A percentile compares a stretch with the other conserved stretches of the same genome.
Evolutionary conservation across 331 rosid genomes (phyloP).

Genomic region (Quercus tomentella): DNA sequence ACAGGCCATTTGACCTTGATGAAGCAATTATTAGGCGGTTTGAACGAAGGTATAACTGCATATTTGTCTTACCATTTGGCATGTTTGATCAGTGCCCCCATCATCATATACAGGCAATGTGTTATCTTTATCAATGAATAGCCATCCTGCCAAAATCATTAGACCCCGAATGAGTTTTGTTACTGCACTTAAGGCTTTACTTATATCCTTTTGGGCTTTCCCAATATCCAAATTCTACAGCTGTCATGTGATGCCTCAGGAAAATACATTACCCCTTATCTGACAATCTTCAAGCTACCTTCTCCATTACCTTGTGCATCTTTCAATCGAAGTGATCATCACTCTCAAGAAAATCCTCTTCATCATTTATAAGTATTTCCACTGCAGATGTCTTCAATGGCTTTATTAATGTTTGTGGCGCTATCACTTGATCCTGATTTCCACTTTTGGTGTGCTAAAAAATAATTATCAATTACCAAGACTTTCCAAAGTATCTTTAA

Average conservation of each 20-base stretch:
- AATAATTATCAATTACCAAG: not conserved
- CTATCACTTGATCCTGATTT: not conserved
- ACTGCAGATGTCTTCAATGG: not conserved
- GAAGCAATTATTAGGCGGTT: constrained; percentile 97
- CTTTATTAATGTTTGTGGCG: not conserved
- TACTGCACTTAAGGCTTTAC: not conserved
- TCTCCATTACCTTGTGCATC: not conserved
- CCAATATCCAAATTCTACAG: not conserved
- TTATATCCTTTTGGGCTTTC: too few relatives aligned
- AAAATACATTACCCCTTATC: not conserved
- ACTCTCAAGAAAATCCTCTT: not conserved
- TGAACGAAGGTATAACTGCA: constrained; percentile 65
- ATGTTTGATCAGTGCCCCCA: not conserved
- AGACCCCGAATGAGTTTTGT: not conserved
- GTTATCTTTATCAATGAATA: not conserved
- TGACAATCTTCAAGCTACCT: not conserved
- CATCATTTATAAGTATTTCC: not conserved
- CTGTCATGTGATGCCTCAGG: not conserved
- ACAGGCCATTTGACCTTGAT: constrained; percentile 98
- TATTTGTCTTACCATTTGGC: constrained; percentile 3
- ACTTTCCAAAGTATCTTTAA: not conserved
- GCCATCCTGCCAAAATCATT: not conserved
- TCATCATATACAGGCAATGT: not conserved
- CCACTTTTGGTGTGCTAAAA: not conserved
- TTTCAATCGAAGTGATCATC: not conserved